phyloP scores from a whole-genome alignment of 768 basidiomycete species.

The Trametes coccinea region DNA sequence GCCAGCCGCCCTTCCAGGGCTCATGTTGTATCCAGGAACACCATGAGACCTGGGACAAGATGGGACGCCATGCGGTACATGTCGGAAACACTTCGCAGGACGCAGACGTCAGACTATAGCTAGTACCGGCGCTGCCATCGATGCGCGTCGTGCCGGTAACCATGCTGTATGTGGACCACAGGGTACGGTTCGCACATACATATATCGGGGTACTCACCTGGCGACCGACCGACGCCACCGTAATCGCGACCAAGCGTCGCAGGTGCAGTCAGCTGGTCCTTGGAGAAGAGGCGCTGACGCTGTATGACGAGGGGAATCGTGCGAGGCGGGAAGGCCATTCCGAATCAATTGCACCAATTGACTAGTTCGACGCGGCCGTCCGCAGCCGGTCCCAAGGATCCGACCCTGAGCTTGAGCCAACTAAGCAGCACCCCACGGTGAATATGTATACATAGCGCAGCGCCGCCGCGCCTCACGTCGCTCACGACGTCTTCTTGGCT shows the following conservation, averaged over 20 bases:
- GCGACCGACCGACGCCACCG: too few relatives aligned
- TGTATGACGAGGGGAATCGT: not conserved
- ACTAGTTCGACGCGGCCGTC: not conserved
- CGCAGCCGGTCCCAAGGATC: not conserved
- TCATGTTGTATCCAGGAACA: not conserved
- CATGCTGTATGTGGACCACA: too few relatives aligned
- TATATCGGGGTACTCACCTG: not conserved
- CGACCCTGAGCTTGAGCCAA: not conserved
- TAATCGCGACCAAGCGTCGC: too few relatives aligned
- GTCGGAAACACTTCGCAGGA: too few relatives aligned
- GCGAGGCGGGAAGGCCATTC: not conserved
- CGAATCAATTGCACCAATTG: slow-evolving; percentile 2
- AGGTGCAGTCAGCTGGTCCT: too few relatives aligned
- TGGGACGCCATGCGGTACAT: not conserved
- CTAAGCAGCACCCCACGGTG: not conserved
- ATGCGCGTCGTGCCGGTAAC: too few relatives aligned
- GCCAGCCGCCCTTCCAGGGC: not conserved
- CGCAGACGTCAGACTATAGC: too few relatives aligned
- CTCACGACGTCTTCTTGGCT: not conserved
- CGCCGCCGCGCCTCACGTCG: not conserved
- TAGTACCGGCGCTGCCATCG: not conserved
- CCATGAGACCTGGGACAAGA: not conserved
- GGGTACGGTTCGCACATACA: too few relatives aligned
- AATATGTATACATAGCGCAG: not conserved
- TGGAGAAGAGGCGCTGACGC: too few relatives aligned